A percentile compares a stretch with the other conserved stretches of the same genome.
Conservation (phyloP, 495 filamentous ascomycete genomes). For the Penicillium pulvis region DNA sequence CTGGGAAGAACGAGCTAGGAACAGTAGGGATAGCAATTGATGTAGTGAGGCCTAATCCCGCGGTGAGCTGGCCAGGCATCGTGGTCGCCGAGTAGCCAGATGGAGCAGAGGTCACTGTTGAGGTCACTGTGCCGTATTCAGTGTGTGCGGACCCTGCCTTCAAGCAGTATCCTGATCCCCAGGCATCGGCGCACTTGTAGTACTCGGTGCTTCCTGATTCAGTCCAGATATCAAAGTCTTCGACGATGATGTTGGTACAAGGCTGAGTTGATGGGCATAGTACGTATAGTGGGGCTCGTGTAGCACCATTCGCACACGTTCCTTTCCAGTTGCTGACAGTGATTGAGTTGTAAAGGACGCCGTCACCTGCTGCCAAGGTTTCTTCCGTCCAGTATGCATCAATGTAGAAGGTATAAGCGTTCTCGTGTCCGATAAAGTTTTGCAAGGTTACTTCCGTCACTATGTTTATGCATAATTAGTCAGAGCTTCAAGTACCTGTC, state of each 20-base stretch:
- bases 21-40: conserved; percentile 53
- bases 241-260: conserved; percentile 49
- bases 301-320: conserved; percentile 45
- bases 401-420: conserved; percentile 47
- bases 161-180: conserved; percentile 46
- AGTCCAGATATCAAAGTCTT: conserved; percentile 55
- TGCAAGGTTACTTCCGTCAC: conserved; percentile 20
- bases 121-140: conserved; percentile 28
- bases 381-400: conserved; percentile 50
- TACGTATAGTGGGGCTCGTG: conserved; percentile 47
- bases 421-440: conserved; percentile 35
- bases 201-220: conserved; percentile 41
- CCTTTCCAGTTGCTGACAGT: conserved; percentile 56
- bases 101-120: conserved; percentile 34
- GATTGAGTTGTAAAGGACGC: conserved; percentile 47
- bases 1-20: conserved; percentile 51
- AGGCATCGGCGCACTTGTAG: conserved; percentile 47
- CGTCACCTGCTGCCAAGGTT: conserved; percentile 31
- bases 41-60: conserved; percentile 38
- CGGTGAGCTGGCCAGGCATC: conserved; percentile 44
- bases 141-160: conserved; percentile 17
- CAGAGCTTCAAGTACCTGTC: neutral
- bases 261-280: conserved; percentile 46
- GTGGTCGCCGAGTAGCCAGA: conserved; percentile 43
- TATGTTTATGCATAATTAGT: neutral